Evolutionary conservation across 2,329 filamentous ascomycete species (phyloP).

Genomic region (Arthrinium phaeospermum): DNA sequence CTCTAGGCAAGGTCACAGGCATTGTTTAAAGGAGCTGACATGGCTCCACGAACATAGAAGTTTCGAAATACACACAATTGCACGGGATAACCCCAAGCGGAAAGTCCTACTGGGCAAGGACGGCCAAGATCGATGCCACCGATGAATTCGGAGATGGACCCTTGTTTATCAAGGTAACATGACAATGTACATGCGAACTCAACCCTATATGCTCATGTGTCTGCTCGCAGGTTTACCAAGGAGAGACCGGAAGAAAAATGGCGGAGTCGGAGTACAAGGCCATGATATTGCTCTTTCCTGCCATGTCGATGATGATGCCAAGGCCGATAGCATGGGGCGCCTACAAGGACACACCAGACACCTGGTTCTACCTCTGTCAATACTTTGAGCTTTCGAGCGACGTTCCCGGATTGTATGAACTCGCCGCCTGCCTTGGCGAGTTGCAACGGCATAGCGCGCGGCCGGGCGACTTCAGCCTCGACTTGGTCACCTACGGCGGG

Average conservation of each 20-base stretch:
- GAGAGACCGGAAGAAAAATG: neutral
- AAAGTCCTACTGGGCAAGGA: neutral
- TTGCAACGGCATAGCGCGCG: neutral
- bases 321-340: neutral
- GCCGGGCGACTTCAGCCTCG: neutral
- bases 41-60: neutral
- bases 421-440: neutral
- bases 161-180: neutral
- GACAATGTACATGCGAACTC: neutral
- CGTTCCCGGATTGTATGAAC: neutral
- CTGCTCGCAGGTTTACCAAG: neutral
- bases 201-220: neutral
- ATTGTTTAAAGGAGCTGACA: neutral
- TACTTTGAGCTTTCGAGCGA: neutral
- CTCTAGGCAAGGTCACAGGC: too few species aligned
- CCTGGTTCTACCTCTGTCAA: neutral
- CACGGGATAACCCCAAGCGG: neutral
- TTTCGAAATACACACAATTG: neutral
- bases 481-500: neutral
- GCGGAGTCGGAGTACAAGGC: neutral
- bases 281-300: neutral
- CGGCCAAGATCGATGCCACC: neutral
- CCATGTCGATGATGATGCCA: neutral
- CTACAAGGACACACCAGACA: neutral
- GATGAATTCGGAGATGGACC: neutral